phyloP scores from a whole-genome alignment of 2,329 filamentous ascomycete species.

The Phyllosticta ampelicida region DNA sequence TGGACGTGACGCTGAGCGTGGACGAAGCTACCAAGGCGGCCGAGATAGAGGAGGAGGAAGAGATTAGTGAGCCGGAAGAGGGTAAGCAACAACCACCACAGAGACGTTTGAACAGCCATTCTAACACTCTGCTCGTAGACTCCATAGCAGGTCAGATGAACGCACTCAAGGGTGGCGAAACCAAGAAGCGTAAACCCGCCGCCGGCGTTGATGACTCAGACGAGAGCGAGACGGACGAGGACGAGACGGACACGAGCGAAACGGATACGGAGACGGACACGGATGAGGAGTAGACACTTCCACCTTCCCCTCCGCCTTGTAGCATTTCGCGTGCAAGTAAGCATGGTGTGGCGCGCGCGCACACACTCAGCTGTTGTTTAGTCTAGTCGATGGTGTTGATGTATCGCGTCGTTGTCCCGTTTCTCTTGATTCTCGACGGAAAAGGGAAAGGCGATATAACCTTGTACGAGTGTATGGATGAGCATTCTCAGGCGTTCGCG shows the following conservation, averaged over 20 bases:
- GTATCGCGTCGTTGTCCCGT: too few species aligned
- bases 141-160: slow-evolving; percentile 86
- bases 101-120: slow-evolving; percentile 5
- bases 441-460: not conserved
- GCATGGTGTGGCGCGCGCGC: too few species aligned
- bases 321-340: too few species aligned
- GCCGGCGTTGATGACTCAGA: slow-evolving; percentile 49
- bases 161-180: slow-evolving; percentile 61
- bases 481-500: too few species aligned
- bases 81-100: slow-evolving; percentile 48
- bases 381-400: too few species aligned
- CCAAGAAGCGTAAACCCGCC: slow-evolving; percentile 48
- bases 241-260: slow-evolving; percentile 42
- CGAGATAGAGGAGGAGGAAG: slow-evolving; percentile 73
- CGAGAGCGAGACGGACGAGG: slow-evolving; percentile 50
- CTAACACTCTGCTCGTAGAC: slow-evolving; percentile 44
- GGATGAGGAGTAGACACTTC: slow-evolving; percentile 28
- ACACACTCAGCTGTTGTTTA: too few species aligned
- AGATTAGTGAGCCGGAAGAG: slow-evolving; percentile 96
- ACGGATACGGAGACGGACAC: slow-evolving; percentile 34
- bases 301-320: not conserved
- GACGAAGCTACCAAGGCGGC: slow-evolving; percentile 81
- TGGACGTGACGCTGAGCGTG: slow-evolving; percentile 79
- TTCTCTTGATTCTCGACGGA: too few species aligned
- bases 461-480: too few species aligned